These are phyloP conservation scores for Dentipellis fragilis DNA, from an alignment of 768 basidiomycete species.

Conservation along the genomic window DNA sequence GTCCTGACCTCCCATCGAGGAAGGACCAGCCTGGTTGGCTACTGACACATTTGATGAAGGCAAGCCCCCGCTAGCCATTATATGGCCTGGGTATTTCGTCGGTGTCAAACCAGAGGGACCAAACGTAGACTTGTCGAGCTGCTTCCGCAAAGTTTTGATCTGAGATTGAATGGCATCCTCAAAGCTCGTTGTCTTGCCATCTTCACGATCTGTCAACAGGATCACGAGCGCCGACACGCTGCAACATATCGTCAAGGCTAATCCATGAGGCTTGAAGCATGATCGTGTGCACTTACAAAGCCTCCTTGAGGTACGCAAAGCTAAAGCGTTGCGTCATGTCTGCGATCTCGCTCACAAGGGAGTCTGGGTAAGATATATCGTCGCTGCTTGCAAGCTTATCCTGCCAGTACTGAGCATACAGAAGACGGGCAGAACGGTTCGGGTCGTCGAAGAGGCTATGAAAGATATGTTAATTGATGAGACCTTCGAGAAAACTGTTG, in stretches of 20 bases:
- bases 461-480: not conserved
- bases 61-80: not conserved
- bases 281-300: slow-evolving; percentile 47
- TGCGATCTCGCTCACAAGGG: slow-evolving; percentile 50
- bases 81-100: not conserved
- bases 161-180: slow-evolving; percentile 39
- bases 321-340: slow-evolving; percentile 57
- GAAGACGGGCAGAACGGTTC: slow-evolving; percentile 44
- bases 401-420: slow-evolving; percentile 78
- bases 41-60: not conserved
- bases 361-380: slow-evolving; percentile 56
- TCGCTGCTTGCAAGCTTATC: slow-evolving; percentile 57
- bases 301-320: slow-evolving; percentile 86
- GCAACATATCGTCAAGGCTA: not conserved
- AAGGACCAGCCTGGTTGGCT: not conserved
- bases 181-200: slow-evolving; percentile 41
- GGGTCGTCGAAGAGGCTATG: slow-evolving; percentile 69
- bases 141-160: slow-evolving; percentile 52
- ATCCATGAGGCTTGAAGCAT: not conserved
- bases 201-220: slow-evolving; percentile 41
- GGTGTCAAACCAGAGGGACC: not conserved
- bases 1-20: not conserved
- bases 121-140: slow-evolving; percentile 42
- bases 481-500: not conserved
- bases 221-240: slow-evolving; percentile 67